phyloP scores from a whole-genome alignment of 2,329 filamentous ascomycete species.

The Arachnopeziza araneosa region DNA sequence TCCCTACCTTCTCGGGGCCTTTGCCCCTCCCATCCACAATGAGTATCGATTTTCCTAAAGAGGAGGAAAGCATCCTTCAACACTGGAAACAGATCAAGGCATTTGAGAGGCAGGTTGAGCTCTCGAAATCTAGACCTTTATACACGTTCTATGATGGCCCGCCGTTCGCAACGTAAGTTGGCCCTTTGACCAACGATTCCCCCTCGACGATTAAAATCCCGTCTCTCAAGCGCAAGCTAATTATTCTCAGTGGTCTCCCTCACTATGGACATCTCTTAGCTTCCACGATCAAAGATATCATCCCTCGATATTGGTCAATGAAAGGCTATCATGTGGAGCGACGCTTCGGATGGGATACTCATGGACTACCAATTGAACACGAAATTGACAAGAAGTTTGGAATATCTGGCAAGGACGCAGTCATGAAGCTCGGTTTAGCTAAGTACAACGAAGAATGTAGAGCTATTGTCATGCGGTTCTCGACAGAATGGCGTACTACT shows the following conservation, averaged over 20 bases:
- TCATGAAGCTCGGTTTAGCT: conserved; percentile 77
- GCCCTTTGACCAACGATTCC: not conserved
- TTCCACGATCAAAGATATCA: conserved; percentile 95
- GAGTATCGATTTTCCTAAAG: conserved; percentile 79
- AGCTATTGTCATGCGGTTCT: conserved; percentile 88
- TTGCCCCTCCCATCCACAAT: conserved; percentile 9
- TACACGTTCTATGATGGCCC: conserved; percentile 96
- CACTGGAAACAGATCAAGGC: conserved; percentile 90
- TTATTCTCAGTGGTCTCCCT: conserved; percentile 42
- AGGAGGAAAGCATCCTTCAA: conserved; percentile 79
- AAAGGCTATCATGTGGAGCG: conserved; percentile 90
- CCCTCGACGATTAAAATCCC: not conserved
- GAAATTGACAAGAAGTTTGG: conserved; percentile 96
- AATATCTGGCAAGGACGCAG: conserved; percentile 81
- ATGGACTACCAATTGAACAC: conserved; percentile 91
- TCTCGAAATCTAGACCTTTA: conserved; percentile 73
- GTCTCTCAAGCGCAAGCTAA: conserved; percentile 3
- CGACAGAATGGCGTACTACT: conserved; percentile 79
- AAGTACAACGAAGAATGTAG: conserved; percentile 91
- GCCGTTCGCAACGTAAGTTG: conserved; percentile 59
- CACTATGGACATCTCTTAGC: conserved; percentile 69
- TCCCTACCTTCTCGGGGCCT: not conserved
- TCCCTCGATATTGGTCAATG: conserved; percentile 96
- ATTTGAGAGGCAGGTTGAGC: conserved; percentile 71
- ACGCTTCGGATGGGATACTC: conserved; percentile 92